A percentile compares a stretch with the other conserved stretches of the same genome.
Conservation (phyloP, 2,329 filamentous ascomycete species). For the Aureobasidium pullulans region DNA sequence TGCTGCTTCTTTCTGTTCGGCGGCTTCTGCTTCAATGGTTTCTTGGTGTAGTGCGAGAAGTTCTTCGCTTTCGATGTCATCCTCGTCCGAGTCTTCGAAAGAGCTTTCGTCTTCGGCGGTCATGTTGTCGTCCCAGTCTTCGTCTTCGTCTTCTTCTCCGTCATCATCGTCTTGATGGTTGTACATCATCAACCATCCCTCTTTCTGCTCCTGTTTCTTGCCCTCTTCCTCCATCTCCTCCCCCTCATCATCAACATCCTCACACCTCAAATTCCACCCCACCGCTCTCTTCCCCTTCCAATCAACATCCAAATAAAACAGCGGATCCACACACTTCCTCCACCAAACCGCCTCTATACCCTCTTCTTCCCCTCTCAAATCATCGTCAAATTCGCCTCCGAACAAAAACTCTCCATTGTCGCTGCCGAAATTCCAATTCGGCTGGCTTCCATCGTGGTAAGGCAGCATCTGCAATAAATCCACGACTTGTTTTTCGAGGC, state of each 20-base stretch:
- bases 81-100: not conserved
- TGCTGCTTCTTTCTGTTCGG: not conserved
- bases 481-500: slow-evolving; percentile 10
- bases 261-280: not conserved
- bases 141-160: not conserved
- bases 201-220: not conserved
- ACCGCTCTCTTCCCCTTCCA: not conserved
- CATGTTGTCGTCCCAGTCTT: not conserved
- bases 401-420: slow-evolving; percentile 1
- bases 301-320: not conserved
- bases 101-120: not conserved
- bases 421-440: slow-evolving; percentile 4
- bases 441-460: not conserved
- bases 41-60: not conserved
- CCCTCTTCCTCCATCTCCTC: not conserved
- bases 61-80: not conserved
- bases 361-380: not conserved
- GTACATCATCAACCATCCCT: not conserved
- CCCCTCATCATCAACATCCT: not conserved
- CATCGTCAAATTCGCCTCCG: slow-evolving; percentile 10
- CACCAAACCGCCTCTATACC: not conserved
- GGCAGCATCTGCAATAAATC: slow-evolving; percentile 13
- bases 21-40: not conserved
- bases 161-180: slow-evolving; percentile 1
- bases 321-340: not conserved